Evolutionary conservation across 1,139 yeast genomes (phyloP).

Genomic region (Kurtzmaniella natalensis): DNA sequence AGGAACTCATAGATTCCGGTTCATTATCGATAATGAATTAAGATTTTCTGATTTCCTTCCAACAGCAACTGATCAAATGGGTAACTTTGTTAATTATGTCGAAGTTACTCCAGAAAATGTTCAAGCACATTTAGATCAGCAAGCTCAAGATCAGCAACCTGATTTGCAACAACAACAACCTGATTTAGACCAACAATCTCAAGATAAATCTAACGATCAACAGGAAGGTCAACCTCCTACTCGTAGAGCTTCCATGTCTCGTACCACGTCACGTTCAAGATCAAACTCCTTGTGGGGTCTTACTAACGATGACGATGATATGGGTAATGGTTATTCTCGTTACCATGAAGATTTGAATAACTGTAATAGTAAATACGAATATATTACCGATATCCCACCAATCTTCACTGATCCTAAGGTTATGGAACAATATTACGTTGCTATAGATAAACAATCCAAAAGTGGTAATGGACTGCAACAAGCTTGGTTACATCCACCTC

Average conservation of each 20-base stretch:
- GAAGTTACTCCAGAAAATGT: conserved; percentile 45
- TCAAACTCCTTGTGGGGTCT: conserved; percentile 53
- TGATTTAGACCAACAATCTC: conserved; percentile 5
- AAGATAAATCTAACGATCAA: conserved; percentile 7
- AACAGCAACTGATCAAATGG: conserved; percentile 50
- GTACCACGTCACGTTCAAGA: conserved; percentile 24
- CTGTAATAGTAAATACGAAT: conserved; percentile 29
- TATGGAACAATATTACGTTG: conserved; percentile 60
- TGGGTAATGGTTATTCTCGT: conserved; percentile 77
- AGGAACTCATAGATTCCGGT: conserved; percentile 46
- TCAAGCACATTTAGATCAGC: conserved; percentile 21
- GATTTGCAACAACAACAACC: conserved; percentile 12
- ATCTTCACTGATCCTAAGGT: conserved; percentile 76
- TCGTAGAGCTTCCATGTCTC: conserved; percentile 28
- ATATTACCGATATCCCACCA: conserved; percentile 76
- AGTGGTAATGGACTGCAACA: conserved; percentile 58
- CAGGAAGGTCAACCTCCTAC: conserved; percentile 10
- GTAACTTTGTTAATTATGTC: conserved; percentile 46
- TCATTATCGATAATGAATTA: conserved; percentile 45
- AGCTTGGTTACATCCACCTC: conserved; percentile 65
- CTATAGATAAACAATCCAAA: conserved; percentile 67
- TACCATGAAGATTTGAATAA: conserved; percentile 62
- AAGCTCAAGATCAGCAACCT: conserved; percentile 14
- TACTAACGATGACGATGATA: conserved; percentile 66
- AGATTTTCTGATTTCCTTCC: conserved; percentile 45